phyloP scores from a whole-genome alignment of 2,329 filamentous ascomycete genomes.

The Penicillium concentricum region DNA sequence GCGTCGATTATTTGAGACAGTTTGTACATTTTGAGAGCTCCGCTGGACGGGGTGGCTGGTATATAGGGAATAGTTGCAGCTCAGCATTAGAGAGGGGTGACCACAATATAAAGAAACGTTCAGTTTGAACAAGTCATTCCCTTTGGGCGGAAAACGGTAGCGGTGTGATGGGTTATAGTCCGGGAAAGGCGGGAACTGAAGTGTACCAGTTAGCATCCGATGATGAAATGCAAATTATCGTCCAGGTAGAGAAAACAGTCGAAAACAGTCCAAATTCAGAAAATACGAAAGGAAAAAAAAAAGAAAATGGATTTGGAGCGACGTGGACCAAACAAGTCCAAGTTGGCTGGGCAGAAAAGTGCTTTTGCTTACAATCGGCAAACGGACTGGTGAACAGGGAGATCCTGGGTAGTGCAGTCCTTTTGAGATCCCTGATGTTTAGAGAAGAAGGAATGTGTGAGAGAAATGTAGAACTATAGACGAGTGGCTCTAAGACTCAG shows the following conservation, averaged over 20 bases:
- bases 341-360: constrained; percentile 25
- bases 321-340: constrained; percentile 20
- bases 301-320: constrained; percentile 11
- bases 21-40: constrained; percentile 33
- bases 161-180: constrained; percentile 15
- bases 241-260: background rate
- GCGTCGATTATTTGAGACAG: constrained; percentile 36
- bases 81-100: constrained; percentile 16
- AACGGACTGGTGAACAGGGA: constrained; percentile 21
- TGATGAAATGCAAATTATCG: constrained; percentile 1
- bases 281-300: constrained; percentile 3
- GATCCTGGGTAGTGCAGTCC: constrained; percentile 13
- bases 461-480: too few relatives aligned
- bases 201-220: constrained; percentile 8
- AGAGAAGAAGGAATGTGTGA: background rate
- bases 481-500: too few relatives aligned
- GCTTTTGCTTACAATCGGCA: constrained; percentile 18
- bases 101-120: constrained; percentile 3
- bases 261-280: background rate
- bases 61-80: constrained; percentile 13
- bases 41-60: constrained; percentile 10
- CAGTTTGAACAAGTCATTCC: constrained; percentile 9
- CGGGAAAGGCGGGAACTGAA: constrained; percentile 11
- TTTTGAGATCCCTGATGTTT: too few relatives aligned
- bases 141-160: constrained; percentile 22